Evolutionary conservation across 2,329 filamentous ascomycete species (phyloP).

Genomic region (Volutella citrinella): DNA sequence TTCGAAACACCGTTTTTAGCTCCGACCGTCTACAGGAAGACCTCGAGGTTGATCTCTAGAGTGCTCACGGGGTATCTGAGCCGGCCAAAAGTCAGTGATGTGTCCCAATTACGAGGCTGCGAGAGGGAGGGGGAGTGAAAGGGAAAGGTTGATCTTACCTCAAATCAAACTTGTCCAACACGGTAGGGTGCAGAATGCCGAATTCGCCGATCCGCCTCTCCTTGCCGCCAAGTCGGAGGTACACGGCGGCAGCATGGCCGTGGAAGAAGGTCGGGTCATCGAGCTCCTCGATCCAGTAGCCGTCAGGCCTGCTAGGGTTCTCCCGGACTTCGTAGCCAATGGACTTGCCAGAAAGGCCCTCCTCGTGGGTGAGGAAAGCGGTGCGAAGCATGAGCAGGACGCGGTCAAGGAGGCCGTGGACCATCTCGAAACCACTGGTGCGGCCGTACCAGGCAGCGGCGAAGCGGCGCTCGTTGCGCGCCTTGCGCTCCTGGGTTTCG

Average conservation of each 20-base stretch:
- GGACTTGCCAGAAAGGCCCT: slow-evolving; percentile 55
- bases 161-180: slow-evolving; percentile 90
- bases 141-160: slow-evolving; percentile 64
- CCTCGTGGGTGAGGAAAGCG: slow-evolving; percentile 74
- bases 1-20: too few relatives aligned
- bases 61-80: slow-evolving; percentile 84
- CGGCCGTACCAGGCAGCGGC: slow-evolving; percentile 96
- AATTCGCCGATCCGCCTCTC: slow-evolving; percentile 80
- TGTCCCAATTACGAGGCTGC: slow-evolving; percentile 1
- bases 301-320: slow-evolving; percentile 58
- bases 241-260: slow-evolving; percentile 84
- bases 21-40: slow-evolving; percentile 79
- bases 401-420: slow-evolving; percentile 90
- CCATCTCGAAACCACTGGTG: slow-evolving; percentile 89
- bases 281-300: slow-evolving; percentile 94
- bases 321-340: slow-evolving; percentile 51
- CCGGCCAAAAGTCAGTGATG: slow-evolving; percentile 16
- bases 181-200: slow-evolving; percentile 88
- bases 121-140: too few relatives aligned
- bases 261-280: slow-evolving; percentile 89
- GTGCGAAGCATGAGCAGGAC: slow-evolving; percentile 88
- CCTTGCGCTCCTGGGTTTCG: slow-evolving; percentile 73
- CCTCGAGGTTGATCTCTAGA: slow-evolving; percentile 90
- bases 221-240: slow-evolving; percentile 71
- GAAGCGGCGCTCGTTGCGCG: slow-evolving; percentile 90